Base-by-base conservation (phyloP, 2,329 filamentous ascomycete species). In the Xylariales sp. region DNA sequence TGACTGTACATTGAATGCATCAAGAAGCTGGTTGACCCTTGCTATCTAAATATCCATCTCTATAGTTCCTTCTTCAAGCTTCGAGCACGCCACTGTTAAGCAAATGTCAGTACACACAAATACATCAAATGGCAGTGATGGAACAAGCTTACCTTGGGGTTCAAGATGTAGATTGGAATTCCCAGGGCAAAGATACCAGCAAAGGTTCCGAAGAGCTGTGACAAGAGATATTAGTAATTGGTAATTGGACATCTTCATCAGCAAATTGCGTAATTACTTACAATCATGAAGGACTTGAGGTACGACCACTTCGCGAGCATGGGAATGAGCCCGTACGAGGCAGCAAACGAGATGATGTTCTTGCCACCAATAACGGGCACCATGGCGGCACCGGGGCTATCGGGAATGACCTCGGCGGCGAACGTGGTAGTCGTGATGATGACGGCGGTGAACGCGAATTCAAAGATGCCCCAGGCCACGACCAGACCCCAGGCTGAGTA, bases 321-420 rank as follows among this genome's bases (percentile, higher is more conserved):
- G 5, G 56, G 57, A 7, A 47, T 54, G 17, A 61, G 45, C 1
- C 53, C 57, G 14, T 54, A 59, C 1, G 51, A 46, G 13, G 55
- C 53, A 10, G 51, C 57, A 29, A 61, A 62, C 2, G 52, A 52
- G 18, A 61, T 46, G 13, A 60, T 52, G 38, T 61, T 61, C 47
- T 60, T 59, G 31, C 49, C 46, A 5, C 56, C 58, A 2, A 60
- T 50, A 6, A 60, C 57, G 10, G 54, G 47, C 6, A 61, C 56
- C 23, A 62, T 33, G 4, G 58, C 57, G 6, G 56, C 53, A 5
- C 57, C 57, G 0, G 57, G 55, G 46, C 59, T 55, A 38, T 57
- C 55, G n/a, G 56, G 52, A 45, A 53, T 53, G 1, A 52, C 53
- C 37, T 62, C 58, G 2, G 59, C 47, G 2, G 59, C 58, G 33